phyloP scores from a whole-genome alignment of 345 rosid species.

The Camelina hispida region DNA sequence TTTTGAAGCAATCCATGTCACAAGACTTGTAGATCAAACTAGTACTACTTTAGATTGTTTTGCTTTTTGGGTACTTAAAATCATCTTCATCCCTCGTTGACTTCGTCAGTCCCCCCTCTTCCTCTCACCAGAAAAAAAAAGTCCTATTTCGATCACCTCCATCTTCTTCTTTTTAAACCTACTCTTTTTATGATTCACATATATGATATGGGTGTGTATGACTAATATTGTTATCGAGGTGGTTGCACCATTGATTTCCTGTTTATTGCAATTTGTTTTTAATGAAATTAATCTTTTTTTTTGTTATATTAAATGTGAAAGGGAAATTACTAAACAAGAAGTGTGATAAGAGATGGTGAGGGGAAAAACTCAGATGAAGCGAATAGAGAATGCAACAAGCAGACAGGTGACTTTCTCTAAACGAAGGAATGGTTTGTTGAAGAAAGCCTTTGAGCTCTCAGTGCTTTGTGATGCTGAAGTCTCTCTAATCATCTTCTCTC shows the following conservation, averaged over 20 bases:
- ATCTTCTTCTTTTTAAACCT: neutral
- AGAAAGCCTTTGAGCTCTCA: conserved; percentile 81
- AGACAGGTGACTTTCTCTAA: conserved; percentile 85
- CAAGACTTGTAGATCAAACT: conserved; percentile 26
- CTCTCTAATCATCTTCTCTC: conserved; percentile 75
- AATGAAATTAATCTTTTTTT: neutral
- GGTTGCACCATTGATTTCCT: conserved; percentile 39
- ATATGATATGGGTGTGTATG: neutral
- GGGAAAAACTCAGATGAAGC: conserved; percentile 75
- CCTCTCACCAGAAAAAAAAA: neutral
- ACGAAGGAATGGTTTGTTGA: conserved; percentile 71
- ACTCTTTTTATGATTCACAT: neutral
- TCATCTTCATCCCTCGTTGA: conserved; percentile 41
- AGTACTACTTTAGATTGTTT: conserved; percentile 25
- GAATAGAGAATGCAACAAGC: conserved; percentile 81
- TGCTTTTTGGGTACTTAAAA: conserved; percentile 35
- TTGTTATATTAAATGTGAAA: neutral
- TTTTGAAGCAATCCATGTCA: conserved; percentile 33
- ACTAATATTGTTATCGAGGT: conserved; percentile 21
- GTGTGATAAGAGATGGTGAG: conserved; percentile 59
- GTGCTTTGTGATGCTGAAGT: conserved; percentile 85
- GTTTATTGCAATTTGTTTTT: conserved; percentile 8
- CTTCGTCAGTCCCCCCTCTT: conserved; percentile 18
- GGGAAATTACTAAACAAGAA: conserved; percentile 10
- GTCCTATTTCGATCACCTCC: neutral